Percentiles rank a stretch among this genome's conserved stretches.
Conservation (phyloP, 306 rosid species). For the Astragalus glycyphyllos region DNA sequence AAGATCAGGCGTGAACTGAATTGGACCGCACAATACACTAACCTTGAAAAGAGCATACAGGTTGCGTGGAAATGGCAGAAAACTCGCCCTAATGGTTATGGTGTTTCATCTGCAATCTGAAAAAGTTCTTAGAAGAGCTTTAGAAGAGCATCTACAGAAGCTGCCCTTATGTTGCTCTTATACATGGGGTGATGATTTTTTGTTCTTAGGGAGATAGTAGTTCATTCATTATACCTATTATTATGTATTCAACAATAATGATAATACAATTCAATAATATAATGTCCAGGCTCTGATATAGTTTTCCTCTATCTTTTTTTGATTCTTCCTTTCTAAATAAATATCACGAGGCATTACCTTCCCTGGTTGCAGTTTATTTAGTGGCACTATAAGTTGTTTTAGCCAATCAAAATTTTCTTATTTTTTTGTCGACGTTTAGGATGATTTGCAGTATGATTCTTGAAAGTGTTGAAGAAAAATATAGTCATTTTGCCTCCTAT, state of each 20-base stretch:
- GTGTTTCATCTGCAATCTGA: conserved; percentile 53
- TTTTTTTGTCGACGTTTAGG: no score
- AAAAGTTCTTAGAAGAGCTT: conserved; percentile 43
- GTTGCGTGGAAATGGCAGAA: conserved; percentile 96
- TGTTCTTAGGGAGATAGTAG: conserved; percentile 45
- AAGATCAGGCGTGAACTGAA: conserved; percentile 74
- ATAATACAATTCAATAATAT: conserved; percentile 56
- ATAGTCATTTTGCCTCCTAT: no score
- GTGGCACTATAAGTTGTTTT: not conserved
- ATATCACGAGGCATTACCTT: conserved; percentile 13
- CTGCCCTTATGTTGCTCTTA: conserved; percentile 43
- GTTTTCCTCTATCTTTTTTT: conserved; percentile 2
- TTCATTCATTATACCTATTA: conserved; percentile 60
- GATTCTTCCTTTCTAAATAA: not conserved
- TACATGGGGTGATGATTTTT: not conserved
- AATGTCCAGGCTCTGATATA: conserved; percentile 48
- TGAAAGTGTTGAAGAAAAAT: no score
- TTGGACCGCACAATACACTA: conserved; percentile 82
- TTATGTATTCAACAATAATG: conserved; percentile 56
- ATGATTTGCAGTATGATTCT: not conserved
- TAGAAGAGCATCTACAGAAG: conserved; percentile 22
- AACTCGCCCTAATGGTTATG: conserved; percentile 76
- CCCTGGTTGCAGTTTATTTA: not conserved
- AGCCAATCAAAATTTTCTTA: not conserved
- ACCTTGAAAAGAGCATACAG: conserved; percentile 75